Base-by-base conservation (phyloP, 148 eudicot genomes). In the Selenicereus undatus region DNA sequence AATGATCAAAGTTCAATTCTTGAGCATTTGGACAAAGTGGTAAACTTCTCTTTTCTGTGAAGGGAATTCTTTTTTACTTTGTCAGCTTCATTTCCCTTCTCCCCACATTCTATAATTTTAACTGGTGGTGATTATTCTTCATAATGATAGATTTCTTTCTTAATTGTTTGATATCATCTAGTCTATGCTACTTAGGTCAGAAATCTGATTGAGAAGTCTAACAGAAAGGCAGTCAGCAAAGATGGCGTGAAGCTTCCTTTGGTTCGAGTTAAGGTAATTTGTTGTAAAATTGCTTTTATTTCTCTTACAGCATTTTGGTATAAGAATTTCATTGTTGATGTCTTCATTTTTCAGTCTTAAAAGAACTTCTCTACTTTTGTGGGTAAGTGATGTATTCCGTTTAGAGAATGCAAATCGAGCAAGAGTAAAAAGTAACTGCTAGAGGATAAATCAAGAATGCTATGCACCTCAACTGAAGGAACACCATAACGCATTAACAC, bases 11-110 rank as follows among this genome's bases (percentile, higher is more conserved):
- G 85, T 86, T 92, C 99, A 77, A 89, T 96, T 82, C 94, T 96
- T 71, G 98, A 93, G 81, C 97, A 94, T 84, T 79, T 96, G 90
- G 99, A 96, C 82, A 87, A 89, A 82, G 97, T 92, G 93, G 99
- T 96, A 90, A 76, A 76, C 21, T 70, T 56, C 11, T 35, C 80
- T 71, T 76, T 64, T 64, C n/a, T 26, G 27, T 39, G 27, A 22
- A 65, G 48, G 72, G 35, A 22, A 24, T 39, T 35, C 78, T 24
- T 80, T 81, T 70, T 32, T 79, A 58, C 77, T 35, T 11, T 24
- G n/a, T n/a, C 60, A 76, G 14, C 36, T 79, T n/a, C 36, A 10
- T 56, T 48, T 3, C 26, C 77, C 45, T 11, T 35, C 26, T 81
- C 50, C 9, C 71, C 56, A 21, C 35, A 42, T 7, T 11, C 54